These are phyloP conservation scores for Samsoniella hepiali DNA, from an alignment of 2,329 filamentous ascomycete genomes.

Conservation along the genomic window DNA sequence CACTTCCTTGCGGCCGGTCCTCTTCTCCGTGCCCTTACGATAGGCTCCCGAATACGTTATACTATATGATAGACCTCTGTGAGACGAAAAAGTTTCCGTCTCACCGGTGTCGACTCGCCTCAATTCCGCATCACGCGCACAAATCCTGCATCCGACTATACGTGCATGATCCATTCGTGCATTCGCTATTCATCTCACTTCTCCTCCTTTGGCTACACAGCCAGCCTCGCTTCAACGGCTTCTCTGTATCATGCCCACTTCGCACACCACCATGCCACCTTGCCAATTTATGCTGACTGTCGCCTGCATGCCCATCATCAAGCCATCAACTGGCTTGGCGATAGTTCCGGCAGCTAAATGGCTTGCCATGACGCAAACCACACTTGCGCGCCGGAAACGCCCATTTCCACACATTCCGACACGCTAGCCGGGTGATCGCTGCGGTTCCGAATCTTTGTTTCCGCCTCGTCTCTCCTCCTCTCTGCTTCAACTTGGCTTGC, in stretches of 20 bases:
- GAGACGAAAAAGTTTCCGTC: too few species aligned
- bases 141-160: neutral
- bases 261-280: neutral
- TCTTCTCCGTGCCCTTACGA: neutral
- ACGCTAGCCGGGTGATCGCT: neutral
- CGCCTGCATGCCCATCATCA: neutral
- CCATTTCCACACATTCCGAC: neutral
- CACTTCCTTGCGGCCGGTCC: neutral
- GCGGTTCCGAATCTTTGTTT: neutral
- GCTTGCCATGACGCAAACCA: neutral
- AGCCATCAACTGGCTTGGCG: neutral
- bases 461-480: neutral
- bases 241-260: neutral
- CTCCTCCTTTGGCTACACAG: neutral
- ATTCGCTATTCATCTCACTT: neutral
- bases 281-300: neutral
- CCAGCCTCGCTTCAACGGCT: neutral
- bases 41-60: neutral
- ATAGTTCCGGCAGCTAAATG: neutral
- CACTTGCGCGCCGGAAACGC: neutral
- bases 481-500: neutral
- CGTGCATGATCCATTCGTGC: neutral
- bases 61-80: too few species aligned
- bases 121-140: too few species aligned
- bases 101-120: too few species aligned